phyloP scores from a whole-genome alignment of 768 basidiomycete species.

The Phlebiopsis flavidoalba region DNA sequence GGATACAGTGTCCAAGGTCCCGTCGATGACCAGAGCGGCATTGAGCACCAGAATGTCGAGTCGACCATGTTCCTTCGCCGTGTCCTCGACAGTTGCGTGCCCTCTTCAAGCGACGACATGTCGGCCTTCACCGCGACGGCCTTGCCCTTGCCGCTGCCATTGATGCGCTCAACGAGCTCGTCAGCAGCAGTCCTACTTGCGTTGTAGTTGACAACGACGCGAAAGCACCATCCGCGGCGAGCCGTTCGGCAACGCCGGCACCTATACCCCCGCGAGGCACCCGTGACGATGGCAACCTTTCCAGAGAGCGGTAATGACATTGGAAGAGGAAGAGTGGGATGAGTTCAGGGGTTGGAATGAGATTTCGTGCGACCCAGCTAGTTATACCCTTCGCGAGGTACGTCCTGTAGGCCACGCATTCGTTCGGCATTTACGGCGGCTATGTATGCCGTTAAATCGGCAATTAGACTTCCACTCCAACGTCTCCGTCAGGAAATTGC shows the following conservation, averaged over 20 bases:
- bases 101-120: conserved; percentile 18
- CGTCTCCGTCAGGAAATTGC: too few species aligned
- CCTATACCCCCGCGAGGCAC: conserved; percentile 24
- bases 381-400: background rate
- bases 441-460: too few species aligned
- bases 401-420: background rate
- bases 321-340: background rate
- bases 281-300: conserved; percentile 26
- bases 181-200: conserved; percentile 15
- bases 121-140: conserved; percentile 23
- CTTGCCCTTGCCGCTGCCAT: conserved; percentile 7
- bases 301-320: conserved; percentile 16
- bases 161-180: conserved; percentile 13
- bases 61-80: conserved; percentile 22
- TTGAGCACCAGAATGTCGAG: conserved; percentile 21
- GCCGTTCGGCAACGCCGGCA: conserved; percentile 21
- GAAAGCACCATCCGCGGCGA: conserved; percentile 25
- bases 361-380: too few species aligned
- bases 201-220: conserved; percentile 22
- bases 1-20: background rate
- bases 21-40: conserved; percentile 17
- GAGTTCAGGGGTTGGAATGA: too few species aligned
- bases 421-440: background rate
- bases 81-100: conserved; percentile 20
- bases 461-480: too few species aligned